These are phyloP conservation scores for Passalora sequoiae DNA, from an alignment of 2,329 filamentous ascomycete species.

Conservation along the genomic window DNA sequence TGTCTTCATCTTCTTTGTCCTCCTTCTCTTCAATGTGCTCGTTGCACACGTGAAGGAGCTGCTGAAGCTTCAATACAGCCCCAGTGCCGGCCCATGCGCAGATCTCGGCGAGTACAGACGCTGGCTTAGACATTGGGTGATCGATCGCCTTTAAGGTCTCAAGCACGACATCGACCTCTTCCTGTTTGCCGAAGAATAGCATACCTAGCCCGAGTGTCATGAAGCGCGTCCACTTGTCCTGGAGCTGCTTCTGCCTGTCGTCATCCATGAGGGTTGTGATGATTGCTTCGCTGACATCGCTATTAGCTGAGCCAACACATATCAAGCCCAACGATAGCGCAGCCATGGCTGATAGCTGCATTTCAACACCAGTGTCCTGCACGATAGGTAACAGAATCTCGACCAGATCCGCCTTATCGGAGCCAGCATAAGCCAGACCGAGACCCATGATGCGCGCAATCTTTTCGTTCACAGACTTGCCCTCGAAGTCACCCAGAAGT, in stretches of 20 bases:
- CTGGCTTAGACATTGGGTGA: conserved; percentile 95
- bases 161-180: conserved; percentile 96
- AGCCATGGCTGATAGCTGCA: conserved; percentile 96
- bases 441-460: conserved; percentile 93
- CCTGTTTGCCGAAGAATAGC: conserved; percentile 92
- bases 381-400: conserved; percentile 83
- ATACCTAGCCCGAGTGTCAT: conserved; percentile 89
- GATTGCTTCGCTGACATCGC: conserved; percentile 86
- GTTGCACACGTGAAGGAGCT: conserved; percentile 95
- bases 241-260: conserved; percentile 81
- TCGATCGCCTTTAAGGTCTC: conserved; percentile 96
- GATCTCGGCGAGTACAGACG: conserved; percentile 86
- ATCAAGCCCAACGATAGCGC: conserved; percentile 84
- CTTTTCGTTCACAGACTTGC: conserved; percentile 70
- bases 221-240: conserved; percentile 98
- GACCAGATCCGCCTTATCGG: conserved; percentile 83
- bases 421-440: conserved; percentile 88
- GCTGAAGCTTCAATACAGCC: conserved; percentile 93
- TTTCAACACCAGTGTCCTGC: conserved; percentile 73
- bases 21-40: conserved; percentile 81
- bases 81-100: conserved; percentile 98
- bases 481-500: conserved; percentile 74
- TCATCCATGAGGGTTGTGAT: conserved; percentile 91
- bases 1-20: conserved; percentile 61
- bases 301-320: conserved; percentile 86